phyloP scores from a whole-genome alignment of 257 asterid genomes.

The Gynochthodes officinalis region DNA sequence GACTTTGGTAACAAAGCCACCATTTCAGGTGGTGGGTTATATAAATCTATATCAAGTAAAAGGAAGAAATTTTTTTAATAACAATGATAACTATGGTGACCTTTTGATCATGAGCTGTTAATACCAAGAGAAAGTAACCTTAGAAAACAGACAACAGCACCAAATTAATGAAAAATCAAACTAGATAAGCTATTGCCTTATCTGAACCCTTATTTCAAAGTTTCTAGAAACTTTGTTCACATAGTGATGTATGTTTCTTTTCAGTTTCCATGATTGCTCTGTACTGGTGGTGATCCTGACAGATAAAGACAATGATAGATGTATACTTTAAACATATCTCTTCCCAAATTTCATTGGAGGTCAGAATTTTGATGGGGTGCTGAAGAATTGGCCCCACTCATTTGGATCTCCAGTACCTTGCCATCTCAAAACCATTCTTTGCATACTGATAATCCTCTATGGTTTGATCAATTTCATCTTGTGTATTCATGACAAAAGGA shows the following conservation, averaged over 20 bases:
- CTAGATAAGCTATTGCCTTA: slow-evolving; percentile 18
- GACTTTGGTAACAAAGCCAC: background rate
- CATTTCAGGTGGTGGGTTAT: background rate
- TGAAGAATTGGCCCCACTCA: slow-evolving; percentile 19
- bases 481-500: slow-evolving; percentile 96
- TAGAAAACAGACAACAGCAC: slow-evolving; percentile 7
- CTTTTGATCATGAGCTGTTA: slow-evolving; percentile 15
- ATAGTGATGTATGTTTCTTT: background rate
- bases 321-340: slow-evolving; percentile 10
- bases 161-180: slow-evolving; percentile 25
- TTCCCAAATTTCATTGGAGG: slow-evolving; percentile 1
- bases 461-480: slow-evolving; percentile 72
- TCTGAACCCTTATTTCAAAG: slow-evolving; percentile 10
- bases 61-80: background rate
- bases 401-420: slow-evolving; percentile 68
- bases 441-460: slow-evolving; percentile 69
- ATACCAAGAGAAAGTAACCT: slow-evolving; percentile 9
- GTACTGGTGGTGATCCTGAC: slow-evolving; percentile 28
- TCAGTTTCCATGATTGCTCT: slow-evolving; percentile 18
- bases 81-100: slow-evolving; percentile 6
- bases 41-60: background rate
- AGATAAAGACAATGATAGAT: slow-evolving; percentile 24
- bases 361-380: background rate
- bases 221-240: slow-evolving; percentile 20
- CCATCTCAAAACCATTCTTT: slow-evolving; percentile 88